Base-by-base conservation (phyloP, 1,139 yeast species). In the Pichia norvegensis region DNA sequence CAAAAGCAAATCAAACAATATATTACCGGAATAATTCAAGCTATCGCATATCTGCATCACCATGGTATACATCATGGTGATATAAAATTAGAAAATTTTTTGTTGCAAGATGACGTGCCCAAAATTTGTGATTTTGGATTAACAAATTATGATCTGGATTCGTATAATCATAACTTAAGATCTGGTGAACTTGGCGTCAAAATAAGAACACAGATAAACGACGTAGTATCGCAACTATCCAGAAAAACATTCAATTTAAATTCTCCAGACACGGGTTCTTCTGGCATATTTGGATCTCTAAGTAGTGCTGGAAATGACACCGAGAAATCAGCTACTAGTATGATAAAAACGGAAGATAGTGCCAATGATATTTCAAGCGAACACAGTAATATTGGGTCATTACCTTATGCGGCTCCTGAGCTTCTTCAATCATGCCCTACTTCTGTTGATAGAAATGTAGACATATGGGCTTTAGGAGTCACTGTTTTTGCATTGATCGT, bases 351-450 rank as follows among this genome's bases (percentile, higher is more conserved):
- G 6, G 10, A 31, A 10, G 35, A 16, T 16, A 31, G 31, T 13
- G 14, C 20, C 9, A 31, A 17, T 16, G 20, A 31, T 3, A 31
- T 14, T 16, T 16, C 21, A 8, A 17, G 20, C 14, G 42, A 44
- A 13, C 31, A 35, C 4, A 41, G n/a, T 13, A 27, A 48, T 25
- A 85, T 87, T 47, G 97, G 97, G 0, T 87, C 95, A 1, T 69
- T 90, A 36, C 97, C 97, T 0, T 90, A 87, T 61, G 95, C 96
- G 0, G 76, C 95, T 0, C 97, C 97, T 0, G 96, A 90, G 59
- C 68, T 87, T 31, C 67, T 88, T 44, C 68, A 72, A 36, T 81
- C 85, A 1, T 69, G 73, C 25, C 85, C 85, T 1, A 81, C 85
- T 3, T 41, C 47, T 8, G 69, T 83, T 46, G 82, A 85, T 1